A percentile compares a stretch with the other conserved stretches of the same genome.
These are phyloP conservation scores for Auricularia sp. DNA, from an alignment of 768 basidiomycete species.

Conservation along the genomic window DNA sequence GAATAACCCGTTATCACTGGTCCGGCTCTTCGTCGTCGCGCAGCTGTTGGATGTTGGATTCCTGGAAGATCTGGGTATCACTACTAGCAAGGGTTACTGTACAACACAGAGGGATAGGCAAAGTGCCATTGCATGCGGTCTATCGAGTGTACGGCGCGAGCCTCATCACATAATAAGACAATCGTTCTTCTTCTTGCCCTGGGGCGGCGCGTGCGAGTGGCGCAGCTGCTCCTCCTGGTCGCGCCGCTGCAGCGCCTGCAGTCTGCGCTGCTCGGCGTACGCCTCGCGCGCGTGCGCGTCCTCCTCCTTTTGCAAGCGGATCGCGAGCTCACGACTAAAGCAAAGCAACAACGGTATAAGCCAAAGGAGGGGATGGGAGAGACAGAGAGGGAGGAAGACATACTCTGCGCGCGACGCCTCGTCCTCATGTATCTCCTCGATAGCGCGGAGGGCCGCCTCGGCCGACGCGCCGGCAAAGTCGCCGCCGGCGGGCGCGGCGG, in stretches of 20 bases:
- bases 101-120: background rate
- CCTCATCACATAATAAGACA: conserved; percentile 45
- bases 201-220: background rate
- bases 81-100: background rate
- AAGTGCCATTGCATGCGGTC: too few relatives aligned
- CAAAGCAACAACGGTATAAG: conserved; percentile 2
- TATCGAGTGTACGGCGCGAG: background rate
- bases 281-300: conserved; percentile 33
- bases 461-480: conserved; percentile 70
- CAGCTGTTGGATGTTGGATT: too few relatives aligned
- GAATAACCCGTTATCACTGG: too few relatives aligned
- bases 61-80: too few relatives aligned
- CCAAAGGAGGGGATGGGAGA: background rate
- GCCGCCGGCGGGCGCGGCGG: conserved; percentile 60
- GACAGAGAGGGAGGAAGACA: too few relatives aligned
- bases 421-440: conserved; percentile 28
- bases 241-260: conserved; percentile 11
- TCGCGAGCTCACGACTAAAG: conserved; percentile 55
- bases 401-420: conserved; percentile 41
- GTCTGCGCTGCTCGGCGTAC: conserved; percentile 9
- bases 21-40: too few relatives aligned
- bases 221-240: conserved; percentile 6
- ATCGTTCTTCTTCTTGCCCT: conserved; percentile 33
- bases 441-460: conserved; percentile 43
- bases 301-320: conserved; percentile 73